Percentiles rank a stretch among this genome's conserved stretches.
phyloP scores from a whole-genome alignment of 164 flowering plant species.

The Tetrastigma voinierianum region DNA sequence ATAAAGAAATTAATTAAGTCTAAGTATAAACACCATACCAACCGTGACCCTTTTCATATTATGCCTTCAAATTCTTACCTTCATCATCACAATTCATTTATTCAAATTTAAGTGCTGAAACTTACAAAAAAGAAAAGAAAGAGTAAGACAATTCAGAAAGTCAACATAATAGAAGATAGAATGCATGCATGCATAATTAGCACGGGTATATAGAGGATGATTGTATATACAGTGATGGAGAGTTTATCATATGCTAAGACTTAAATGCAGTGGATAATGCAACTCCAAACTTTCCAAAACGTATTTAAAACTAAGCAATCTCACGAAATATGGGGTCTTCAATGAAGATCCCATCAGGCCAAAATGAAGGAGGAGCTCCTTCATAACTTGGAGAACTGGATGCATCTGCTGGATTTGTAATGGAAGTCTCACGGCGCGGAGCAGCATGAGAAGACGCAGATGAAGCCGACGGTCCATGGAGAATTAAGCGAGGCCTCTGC shows the following conservation, averaged over 20 bases:
- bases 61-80: no score
- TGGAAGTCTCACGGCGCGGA: constrained; percentile 9
- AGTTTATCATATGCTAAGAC: no score
- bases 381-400: constrained; percentile 30
- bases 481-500: constrained; percentile 30
- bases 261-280: not conserved
- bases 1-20: not conserved
- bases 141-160: no score
- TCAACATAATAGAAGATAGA: no score
- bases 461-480: constrained; percentile 25
- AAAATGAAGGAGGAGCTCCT: constrained; percentile 20
- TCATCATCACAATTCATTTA: no score
- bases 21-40: not conserved
- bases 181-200: no score
- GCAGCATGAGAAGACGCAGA: constrained; percentile 21
- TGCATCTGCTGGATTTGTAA: constrained; percentile 18
- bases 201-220: no score
- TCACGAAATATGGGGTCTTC: constrained; percentile 42
- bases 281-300: constrained; percentile 7
- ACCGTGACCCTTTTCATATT: not conserved
- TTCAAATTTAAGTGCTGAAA: no score
- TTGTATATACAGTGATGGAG: no score
- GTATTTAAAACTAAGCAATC: constrained; percentile 20
- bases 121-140: no score
- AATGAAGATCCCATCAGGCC: constrained; percentile 37